Percentiles rank a stretch among this genome's conserved stretches.
phyloP scores from a whole-genome alignment of 108 stramenopile species.

The Mediolabrus comicus region DNA sequence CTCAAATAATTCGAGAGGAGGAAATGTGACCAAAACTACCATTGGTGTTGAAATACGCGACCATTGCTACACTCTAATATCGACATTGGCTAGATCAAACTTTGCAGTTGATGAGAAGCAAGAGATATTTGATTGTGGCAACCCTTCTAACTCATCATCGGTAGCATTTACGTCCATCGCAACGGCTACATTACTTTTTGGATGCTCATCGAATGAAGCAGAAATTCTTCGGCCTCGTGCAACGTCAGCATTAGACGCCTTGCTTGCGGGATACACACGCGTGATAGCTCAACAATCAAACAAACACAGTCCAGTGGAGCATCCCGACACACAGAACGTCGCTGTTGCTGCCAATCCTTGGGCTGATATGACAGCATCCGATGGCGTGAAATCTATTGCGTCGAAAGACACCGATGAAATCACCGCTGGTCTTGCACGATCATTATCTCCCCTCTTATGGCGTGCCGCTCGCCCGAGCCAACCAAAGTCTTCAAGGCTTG shows the following conservation, averaged over 20 bases:
- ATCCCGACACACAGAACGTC: not conserved
- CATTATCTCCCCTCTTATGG: constrained; percentile 71
- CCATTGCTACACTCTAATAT: constrained; percentile 68
- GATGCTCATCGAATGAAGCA: constrained; percentile 68
- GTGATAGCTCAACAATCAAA: constrained; percentile 27
- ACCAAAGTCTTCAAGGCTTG: constrained; percentile 74
- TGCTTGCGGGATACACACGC: constrained; percentile 63
- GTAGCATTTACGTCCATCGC: constrained; percentile 33
- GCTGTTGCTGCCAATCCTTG: constrained; percentile 47
- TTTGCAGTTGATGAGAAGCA: constrained; percentile 30
- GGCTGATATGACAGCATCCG: constrained; percentile 16
- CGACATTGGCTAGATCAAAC: constrained; percentile 56
- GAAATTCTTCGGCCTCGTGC: constrained; percentile 70
- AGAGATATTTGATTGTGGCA: constrained; percentile 42
- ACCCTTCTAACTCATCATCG: constrained; percentile 10
- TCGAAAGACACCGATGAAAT: not conserved
- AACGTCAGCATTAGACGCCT: constrained; percentile 71
- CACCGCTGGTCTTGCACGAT: constrained; percentile 29
- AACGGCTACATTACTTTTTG: constrained; percentile 66
- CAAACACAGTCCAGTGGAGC: not conserved
- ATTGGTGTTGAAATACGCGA: constrained; percentile 61
- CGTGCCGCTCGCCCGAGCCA: constrained; percentile 49
- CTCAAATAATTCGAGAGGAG: constrained; percentile 15
- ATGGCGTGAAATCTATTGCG: not conserved
- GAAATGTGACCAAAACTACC: constrained; percentile 32